Conservation (phyloP, 169 alveolate species). For the Eimeria zaria region DNA sequence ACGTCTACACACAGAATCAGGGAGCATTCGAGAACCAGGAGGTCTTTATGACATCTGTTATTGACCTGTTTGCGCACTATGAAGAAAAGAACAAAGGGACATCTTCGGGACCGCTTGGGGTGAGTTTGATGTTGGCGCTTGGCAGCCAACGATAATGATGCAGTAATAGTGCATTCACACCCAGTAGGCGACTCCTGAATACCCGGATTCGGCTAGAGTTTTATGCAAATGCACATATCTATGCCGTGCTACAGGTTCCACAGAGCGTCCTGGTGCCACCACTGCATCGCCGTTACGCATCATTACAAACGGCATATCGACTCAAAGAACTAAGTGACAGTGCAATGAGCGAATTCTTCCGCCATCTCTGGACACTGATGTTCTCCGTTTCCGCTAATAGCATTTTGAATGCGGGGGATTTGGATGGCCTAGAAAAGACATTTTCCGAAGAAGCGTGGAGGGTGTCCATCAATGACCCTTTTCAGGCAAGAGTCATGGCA, state of each 20-base stretch:
- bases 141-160: not conserved
- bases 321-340: constrained; percentile 40
- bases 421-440: constrained; percentile 60
- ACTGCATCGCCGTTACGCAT: constrained; percentile 38
- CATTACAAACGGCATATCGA: constrained; percentile 11
- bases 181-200: not conserved
- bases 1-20: constrained; percentile 17
- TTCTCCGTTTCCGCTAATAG: constrained; percentile 72
- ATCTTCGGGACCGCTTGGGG: constrained; percentile 69
- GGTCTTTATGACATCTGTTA: constrained; percentile 19
- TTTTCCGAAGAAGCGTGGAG: constrained; percentile 61
- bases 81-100: constrained; percentile 28
- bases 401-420: constrained; percentile 54
- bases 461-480: constrained; percentile 39
- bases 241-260: constrained; percentile 38
- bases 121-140: not conserved
- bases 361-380: constrained; percentile 58
- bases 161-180: not conserved
- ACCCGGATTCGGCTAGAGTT: not conserved
- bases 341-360: constrained; percentile 41
- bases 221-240: not conserved
- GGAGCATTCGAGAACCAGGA: constrained; percentile 56
- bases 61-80: constrained; percentile 62
- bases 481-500: not conserved
- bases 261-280: constrained; percentile 43